Evolutionary conservation across 192 early-diverging fungal species (phyloP).

Genomic region (Phycomyces nitens): DNA sequence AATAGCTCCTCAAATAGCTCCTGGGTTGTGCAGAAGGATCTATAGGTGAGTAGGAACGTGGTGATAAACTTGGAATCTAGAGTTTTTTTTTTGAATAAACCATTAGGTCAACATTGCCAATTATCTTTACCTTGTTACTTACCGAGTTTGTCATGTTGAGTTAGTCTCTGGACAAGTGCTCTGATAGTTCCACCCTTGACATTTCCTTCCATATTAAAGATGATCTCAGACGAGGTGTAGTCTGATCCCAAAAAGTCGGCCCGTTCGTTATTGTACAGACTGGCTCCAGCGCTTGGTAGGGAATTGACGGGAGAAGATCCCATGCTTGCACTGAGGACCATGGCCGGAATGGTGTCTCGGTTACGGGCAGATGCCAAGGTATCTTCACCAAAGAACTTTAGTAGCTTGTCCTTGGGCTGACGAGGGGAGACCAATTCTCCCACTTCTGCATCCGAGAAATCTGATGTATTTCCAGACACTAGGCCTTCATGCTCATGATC

Average conservation of each 20-base stretch:
- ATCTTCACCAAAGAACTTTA: slow-evolving; percentile 63
- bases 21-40: slow-evolving; percentile 78
- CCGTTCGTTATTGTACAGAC: slow-evolving; percentile 27
- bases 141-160: slow-evolving; percentile 69
- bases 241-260: slow-evolving; percentile 69
- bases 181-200: slow-evolving; percentile 81
- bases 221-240: slow-evolving; percentile 56
- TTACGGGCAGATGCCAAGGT: slow-evolving; percentile 12
- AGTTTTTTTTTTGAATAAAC: background rate
- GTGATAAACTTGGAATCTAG: slow-evolving; percentile 76
- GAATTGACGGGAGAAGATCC: slow-evolving; percentile 18
- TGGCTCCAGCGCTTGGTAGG: background rate
- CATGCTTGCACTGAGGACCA: slow-evolving; percentile 31
- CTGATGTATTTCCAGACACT: background rate
- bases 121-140: background rate
- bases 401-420: slow-evolving; percentile 37
- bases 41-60: slow-evolving; percentile 89
- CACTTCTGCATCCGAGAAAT: background rate
- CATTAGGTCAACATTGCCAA: too few relatives aligned
- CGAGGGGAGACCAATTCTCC: background rate
- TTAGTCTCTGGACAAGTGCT: slow-evolving; percentile 76
- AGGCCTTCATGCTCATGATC: background rate
- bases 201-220: slow-evolving; percentile 73
- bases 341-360: slow-evolving; percentile 12
- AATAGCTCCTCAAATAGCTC: slow-evolving; percentile 80